Evolutionary conservation across 129 eudicot species (phyloP).

Genomic region (Artemisia annua): DNA sequence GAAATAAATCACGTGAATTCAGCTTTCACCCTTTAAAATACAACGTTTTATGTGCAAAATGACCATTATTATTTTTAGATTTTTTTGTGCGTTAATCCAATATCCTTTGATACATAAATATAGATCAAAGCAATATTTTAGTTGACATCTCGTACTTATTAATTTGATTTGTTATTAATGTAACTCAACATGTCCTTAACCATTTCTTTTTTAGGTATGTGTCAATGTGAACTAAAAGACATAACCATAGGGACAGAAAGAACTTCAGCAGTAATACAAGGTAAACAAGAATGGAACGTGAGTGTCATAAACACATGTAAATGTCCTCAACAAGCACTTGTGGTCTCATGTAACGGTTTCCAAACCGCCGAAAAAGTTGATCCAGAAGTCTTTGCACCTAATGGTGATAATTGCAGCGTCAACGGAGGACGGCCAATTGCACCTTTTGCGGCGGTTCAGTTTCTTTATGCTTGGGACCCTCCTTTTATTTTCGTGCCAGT

Average conservation of each 20-base stretch:
- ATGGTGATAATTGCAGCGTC: slow-evolving; percentile 26
- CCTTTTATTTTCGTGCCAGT: slow-evolving; percentile 39
- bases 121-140: no score
- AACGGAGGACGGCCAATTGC: slow-evolving; percentile 34
- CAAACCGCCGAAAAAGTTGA: slow-evolving; percentile 36
- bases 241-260: slow-evolving; percentile 39
- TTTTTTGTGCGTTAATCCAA: no score
- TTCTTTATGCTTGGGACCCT: slow-evolving; percentile 44
- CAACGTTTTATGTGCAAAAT: no score
- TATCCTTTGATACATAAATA: no score
- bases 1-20: no score
- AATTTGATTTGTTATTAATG: not conserved
- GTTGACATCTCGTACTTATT: no score
- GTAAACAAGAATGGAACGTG: slow-evolving; percentile 41
- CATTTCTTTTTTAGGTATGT: slow-evolving; percentile 16
- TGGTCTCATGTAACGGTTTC: slow-evolving; percentile 35
- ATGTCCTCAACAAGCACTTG: slow-evolving; percentile 33
- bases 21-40: no score
- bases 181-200: not conserved
- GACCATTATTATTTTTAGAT: no score
- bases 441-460: slow-evolving; percentile 28
- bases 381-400: slow-evolving; percentile 23
- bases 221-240: slow-evolving; percentile 31
- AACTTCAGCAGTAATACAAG: slow-evolving; percentile 25
- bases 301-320: slow-evolving; percentile 34